phyloP scores from a whole-genome alignment of 257 asterid species.

The Datura wrightii region DNA sequence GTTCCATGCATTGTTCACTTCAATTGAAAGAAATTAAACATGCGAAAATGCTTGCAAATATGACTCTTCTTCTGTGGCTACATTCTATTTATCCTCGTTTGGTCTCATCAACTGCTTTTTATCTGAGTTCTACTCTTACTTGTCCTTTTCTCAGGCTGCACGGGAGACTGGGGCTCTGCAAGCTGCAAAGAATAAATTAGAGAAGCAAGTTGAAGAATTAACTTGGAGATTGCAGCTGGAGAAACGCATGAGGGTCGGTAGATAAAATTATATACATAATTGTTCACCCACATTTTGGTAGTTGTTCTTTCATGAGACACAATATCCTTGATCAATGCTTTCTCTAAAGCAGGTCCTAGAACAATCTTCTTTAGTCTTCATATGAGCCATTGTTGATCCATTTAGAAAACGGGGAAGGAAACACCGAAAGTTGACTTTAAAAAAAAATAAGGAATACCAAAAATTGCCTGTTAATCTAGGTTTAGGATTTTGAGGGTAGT shows the following conservation, averaged over 20 bases:
- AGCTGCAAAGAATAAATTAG: constrained; percentile 98
- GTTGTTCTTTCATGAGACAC: constrained; percentile 15
- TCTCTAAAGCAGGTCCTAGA: not conserved
- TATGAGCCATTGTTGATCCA: constrained; percentile 18
- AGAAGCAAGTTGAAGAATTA: constrained; percentile 98
- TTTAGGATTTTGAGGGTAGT: constrained; percentile 13
- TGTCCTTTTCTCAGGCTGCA: constrained; percentile 70
- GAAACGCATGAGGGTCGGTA: constrained; percentile 93
- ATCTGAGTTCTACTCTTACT: constrained; percentile 10
- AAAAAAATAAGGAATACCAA: not conserved
- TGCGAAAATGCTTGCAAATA: constrained; percentile 4
- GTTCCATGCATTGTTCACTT: constrained; percentile 8
- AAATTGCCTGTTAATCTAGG: constrained; percentile 12
- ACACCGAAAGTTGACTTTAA: not conserved
- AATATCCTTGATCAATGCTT: constrained; percentile 8
- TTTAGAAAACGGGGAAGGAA: not conserved
- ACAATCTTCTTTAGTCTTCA: not conserved
- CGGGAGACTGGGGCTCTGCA: constrained; percentile 99
- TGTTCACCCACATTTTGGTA: constrained; percentile 19
- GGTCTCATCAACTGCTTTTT: constrained; percentile 12
- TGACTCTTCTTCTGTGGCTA: constrained; percentile 4
- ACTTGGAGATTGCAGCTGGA: constrained; percentile 99
- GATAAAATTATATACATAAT: constrained; percentile 25
- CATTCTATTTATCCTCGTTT: constrained; percentile 1
- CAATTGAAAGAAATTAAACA: not conserved